Evolutionary conservation across 768 basidiomycete genomes (phyloP).

Genomic region (Lactarius psammicola): DNA sequence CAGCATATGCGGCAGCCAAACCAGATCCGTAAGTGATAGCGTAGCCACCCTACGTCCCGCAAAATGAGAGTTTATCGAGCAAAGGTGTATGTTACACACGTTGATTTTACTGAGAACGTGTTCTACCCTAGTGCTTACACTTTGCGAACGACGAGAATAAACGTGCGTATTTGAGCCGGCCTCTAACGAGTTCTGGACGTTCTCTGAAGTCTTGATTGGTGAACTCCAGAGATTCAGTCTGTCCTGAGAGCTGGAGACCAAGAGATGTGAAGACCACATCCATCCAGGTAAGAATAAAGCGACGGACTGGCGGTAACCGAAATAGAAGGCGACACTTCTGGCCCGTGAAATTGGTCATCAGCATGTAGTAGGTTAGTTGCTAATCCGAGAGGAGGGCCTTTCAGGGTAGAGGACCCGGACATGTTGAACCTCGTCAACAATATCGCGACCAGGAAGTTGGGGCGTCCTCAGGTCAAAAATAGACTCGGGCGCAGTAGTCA

Average conservation of each 20-base stretch:
- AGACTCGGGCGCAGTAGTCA: no score
- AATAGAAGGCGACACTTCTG: conserved; percentile 66
- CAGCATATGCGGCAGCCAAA: conserved; percentile 69
- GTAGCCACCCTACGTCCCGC: conserved; percentile 53
- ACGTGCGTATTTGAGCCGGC: conserved; percentile 60
- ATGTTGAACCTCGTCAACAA: conserved; percentile 20
- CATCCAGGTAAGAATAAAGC: conserved; percentile 1
- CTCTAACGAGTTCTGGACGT: conserved; percentile 38
- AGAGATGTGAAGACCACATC: conserved; percentile 30
- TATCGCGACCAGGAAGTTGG: no score
- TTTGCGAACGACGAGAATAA: conserved; percentile 76
- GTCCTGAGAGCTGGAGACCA: conserved; percentile 15
- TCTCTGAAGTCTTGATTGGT: conserved; percentile 20
- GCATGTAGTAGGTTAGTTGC: conserved; percentile 50
- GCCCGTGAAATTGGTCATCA: conserved; percentile 39
- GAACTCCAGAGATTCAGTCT: conserved; percentile 7
- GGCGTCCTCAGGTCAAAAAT: no score
- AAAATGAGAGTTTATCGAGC: neutral
- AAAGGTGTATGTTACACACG: conserved; percentile 36
- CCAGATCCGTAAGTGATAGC: conserved; percentile 81
- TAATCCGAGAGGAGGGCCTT: conserved; percentile 30
- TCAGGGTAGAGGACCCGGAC: conserved; percentile 28
- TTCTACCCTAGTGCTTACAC: conserved; percentile 62
- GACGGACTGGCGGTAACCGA: conserved; percentile 70
- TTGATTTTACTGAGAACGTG: conserved; percentile 70